Conservation (phyloP, 495 filamentous ascomycete species). For the Aspergillus conjunctus region DNA sequence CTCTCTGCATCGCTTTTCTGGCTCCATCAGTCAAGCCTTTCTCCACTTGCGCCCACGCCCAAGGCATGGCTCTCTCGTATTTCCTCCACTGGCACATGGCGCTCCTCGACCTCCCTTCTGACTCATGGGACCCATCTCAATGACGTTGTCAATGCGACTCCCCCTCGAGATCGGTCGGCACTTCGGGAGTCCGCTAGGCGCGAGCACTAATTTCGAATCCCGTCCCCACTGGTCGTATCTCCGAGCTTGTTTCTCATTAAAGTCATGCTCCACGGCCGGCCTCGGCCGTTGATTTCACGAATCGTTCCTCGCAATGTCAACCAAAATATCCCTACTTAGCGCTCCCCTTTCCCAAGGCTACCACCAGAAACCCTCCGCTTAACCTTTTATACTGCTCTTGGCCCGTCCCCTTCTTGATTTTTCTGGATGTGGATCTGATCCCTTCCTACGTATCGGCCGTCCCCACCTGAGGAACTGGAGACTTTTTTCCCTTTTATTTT, state of each 20-base stretch:
- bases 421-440: conserved; percentile 1
- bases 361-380: neutral
- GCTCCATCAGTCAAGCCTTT: neutral
- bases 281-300: conserved; percentile 3
- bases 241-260: neutral
- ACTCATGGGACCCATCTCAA: neutral
- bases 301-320: neutral
- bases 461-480: conserved; percentile 9
- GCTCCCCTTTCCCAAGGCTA: neutral
- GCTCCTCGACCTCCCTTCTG: neutral
- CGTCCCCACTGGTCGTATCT: neutral
- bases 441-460: conserved; percentile 12
- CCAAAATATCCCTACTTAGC: neutral
- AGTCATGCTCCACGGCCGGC: conserved; percentile 2
- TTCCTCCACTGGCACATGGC: neutral
- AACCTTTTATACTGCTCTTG: neutral
- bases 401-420: neutral
- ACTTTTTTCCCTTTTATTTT: conserved; percentile 8
- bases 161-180: neutral
- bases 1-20: neutral
- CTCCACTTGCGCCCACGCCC: conserved; percentile 1
- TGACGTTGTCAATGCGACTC: neutral
- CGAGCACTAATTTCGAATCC: neutral
- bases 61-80: neutral
- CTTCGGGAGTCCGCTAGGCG: neutral